A percentile compares a stretch with the other conserved stretches of the same genome.
Conservation (phyloP, 805 yeast species). For the Saturnispora halmiae region DNA sequence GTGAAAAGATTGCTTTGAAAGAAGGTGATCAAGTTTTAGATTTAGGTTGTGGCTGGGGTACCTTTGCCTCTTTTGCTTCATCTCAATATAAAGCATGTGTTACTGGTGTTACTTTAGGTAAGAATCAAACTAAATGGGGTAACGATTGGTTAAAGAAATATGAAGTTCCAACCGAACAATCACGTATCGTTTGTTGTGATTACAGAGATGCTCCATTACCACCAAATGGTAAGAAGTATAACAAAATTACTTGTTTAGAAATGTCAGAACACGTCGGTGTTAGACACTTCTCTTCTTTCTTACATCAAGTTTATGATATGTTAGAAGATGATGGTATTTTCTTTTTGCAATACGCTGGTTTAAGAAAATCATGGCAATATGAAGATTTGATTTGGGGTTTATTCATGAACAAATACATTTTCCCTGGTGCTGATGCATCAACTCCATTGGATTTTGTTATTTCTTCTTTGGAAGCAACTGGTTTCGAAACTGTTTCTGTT, state of each 20-base stretch:
- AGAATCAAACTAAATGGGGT: constrained; percentile 88
- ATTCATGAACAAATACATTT: constrained; percentile 91
- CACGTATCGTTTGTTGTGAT: constrained; percentile 71
- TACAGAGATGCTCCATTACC: constrained; percentile 85
- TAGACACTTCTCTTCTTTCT: constrained; percentile 66
- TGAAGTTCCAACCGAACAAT: constrained; percentile 61
- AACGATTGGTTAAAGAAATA: constrained; percentile 58
- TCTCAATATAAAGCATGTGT: constrained; percentile 75
- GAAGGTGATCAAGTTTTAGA: constrained; percentile 72
- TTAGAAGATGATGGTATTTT: constrained; percentile 88
- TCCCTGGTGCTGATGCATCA: constrained; percentile 97
- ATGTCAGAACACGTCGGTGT: constrained; percentile 97
- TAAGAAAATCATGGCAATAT: constrained; percentile 89
- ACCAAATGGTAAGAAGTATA: constrained; percentile 49
- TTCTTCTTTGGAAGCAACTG: constrained; percentile 67
- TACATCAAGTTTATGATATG: constrained; percentile 74
- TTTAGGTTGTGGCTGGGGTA: constrained; percentile 96
- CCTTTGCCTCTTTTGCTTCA: constrained; percentile 78
- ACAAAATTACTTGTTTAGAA: constrained; percentile 84
- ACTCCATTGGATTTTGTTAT: constrained; percentile 84
- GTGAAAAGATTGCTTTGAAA: constrained; percentile 72
- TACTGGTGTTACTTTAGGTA: constrained; percentile 85
- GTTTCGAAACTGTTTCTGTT: constrained; percentile 73
- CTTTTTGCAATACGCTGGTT: constrained; percentile 81
- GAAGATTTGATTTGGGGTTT: constrained; percentile 92